A percentile compares a stretch with the other conserved stretches of the same genome.
phyloP scores from a whole-genome alignment of 1,284 basidiomycete species.

The Ganoderma sinense region DNA sequence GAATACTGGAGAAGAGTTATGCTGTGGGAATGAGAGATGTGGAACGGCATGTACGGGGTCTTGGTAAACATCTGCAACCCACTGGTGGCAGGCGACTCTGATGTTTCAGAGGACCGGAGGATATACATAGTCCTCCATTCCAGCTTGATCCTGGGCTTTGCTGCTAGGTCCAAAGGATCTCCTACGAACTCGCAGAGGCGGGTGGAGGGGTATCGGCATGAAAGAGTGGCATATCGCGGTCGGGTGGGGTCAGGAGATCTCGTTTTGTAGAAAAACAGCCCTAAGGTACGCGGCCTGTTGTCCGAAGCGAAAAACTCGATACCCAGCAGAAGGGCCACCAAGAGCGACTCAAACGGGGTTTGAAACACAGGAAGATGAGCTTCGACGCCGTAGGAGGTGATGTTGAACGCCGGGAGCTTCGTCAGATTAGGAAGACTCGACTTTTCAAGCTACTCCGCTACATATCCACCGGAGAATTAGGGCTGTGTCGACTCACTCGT shows the following conservation, averaged over 20 bases:
- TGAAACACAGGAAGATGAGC: background rate
- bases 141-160: background rate
- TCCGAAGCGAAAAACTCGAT: background rate
- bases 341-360: background rate
- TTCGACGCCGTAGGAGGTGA: background rate
- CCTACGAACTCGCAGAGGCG: background rate
- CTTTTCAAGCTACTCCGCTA: background rate
- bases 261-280: background rate
- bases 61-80: too few species aligned
- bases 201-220: rapidly evolving
- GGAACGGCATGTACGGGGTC: too few species aligned
- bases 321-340: background rate
- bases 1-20: too few species aligned
- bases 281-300: background rate
- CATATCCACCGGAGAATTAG: too few species aligned
- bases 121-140: background rate
- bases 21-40: too few species aligned
- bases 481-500: background rate
- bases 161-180: background rate
- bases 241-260: background rate
- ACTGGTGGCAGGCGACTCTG: too few species aligned
- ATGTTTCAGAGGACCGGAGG: background rate
- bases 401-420: background rate
- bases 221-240: background rate
- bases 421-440: background rate